These are phyloP conservation scores for Fusarium xyrophilum DNA, from an alignment of 2,329 filamentous ascomycete species.

Conservation along the genomic window DNA sequence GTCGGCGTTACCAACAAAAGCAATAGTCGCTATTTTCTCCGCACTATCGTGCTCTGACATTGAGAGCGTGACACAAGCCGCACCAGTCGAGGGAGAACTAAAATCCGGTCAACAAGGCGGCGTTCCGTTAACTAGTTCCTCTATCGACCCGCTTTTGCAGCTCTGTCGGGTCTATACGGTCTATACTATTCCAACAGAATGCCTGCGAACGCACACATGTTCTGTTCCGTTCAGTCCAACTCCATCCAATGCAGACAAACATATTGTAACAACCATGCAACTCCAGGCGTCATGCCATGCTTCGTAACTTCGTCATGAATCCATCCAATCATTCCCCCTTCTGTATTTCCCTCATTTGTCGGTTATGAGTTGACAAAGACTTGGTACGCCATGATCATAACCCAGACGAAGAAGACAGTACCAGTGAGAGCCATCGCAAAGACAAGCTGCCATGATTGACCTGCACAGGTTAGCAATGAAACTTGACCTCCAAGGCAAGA, in stretches of 20 bases:
- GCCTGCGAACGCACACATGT: conserved; percentile 12
- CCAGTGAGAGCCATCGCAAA: conserved; percentile 70
- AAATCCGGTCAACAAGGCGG: too few species aligned
- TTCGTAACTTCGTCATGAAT: conserved; percentile 29
- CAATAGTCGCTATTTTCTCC: too few species aligned
- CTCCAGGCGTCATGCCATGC: conserved; percentile 32
- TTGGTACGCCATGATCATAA: conserved; percentile 72
- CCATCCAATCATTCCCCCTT: background rate
- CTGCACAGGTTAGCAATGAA: conserved; percentile 45
- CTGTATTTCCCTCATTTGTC: background rate
- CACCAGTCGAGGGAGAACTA: too few species aligned
- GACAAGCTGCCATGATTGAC: conserved; percentile 69
- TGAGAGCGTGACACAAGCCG: too few species aligned
- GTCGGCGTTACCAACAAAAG: too few species aligned
- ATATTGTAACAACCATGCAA: conserved; percentile 2
- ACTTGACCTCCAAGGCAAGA: too few species aligned
- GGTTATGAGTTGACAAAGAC: conserved; percentile 60
- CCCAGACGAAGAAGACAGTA: conserved; percentile 68
- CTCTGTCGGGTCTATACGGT: too few species aligned
- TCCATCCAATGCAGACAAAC: conserved; percentile 23
- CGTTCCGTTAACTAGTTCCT: too few species aligned
- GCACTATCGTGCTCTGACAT: too few species aligned
- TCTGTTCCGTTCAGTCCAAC: conserved; percentile 18
- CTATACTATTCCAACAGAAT: background rate
- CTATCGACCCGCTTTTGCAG: too few species aligned